Base-by-base conservation (phyloP, 768 basidiomycete genomes). In the Leccinellum luteum region DNA sequence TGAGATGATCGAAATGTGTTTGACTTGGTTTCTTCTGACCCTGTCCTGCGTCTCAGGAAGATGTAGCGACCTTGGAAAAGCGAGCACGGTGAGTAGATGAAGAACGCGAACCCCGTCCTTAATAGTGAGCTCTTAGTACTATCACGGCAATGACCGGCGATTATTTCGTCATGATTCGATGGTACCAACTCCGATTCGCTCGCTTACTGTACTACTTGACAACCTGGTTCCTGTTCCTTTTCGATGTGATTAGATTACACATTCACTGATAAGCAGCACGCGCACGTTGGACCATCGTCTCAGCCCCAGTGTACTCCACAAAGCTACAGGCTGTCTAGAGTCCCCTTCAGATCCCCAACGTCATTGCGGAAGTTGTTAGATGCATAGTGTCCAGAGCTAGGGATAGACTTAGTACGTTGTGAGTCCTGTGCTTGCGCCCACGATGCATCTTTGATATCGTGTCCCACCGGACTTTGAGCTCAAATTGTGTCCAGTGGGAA, bases 31-130 rank as follows among this genome's bases (percentile, higher is more conserved):
- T 47, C 50, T 1, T 61, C 51, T 23, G 57, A 23, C 15, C 1
- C 19, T 51, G 53, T 43, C 27, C 50, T 58, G 43, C 60, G 45
- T 41, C 38, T 41, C n/a, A 8, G 47, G 64, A 43, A 70, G 53
- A 21, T 43, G 56, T 1, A 59, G 56, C 8, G 10, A 41, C 41
- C 41, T 19, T n/a, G 41, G 19, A 41, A 38, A n/a, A n/a, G 17
- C 8, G 15, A 41, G n/a, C 38, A 35, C 34, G 47, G 17, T 17
- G 15, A 3, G 34, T 35, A 35, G 17, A 38, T 38, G 35, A n/a
- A 38, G 38, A 9, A 38, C 17, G n/a, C n/a, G n/a, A 12, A 31
- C n/a, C n/a, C 28, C 4, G 28, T 30, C 4, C 28, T 30, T 8
- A 30, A 8, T n/a, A n/a, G n/a, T n/a, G n/a, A n/a, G n/a, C n/a